Conservation (phyloP, 768 basidiomycete species). For the Tulasnella sp. region DNA sequence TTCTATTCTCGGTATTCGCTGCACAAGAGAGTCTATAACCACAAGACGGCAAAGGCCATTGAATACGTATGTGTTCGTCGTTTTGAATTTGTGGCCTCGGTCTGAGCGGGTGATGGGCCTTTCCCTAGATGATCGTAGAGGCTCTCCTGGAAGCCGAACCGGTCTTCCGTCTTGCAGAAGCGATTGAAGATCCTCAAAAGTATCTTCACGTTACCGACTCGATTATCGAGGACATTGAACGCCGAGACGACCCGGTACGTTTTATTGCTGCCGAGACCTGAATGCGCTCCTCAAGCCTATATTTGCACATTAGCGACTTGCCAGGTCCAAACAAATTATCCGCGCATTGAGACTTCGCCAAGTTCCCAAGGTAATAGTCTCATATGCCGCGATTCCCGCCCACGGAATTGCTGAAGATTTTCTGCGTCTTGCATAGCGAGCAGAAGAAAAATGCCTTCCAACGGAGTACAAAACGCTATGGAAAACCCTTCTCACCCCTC, state of each 20-base stretch:
- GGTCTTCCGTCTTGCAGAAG: conserved; percentile 49
- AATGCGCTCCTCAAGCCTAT: neutral
- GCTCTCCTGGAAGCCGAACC: conserved; percentile 64
- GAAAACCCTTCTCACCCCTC: conserved; percentile 19
- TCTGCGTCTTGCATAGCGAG: conserved; percentile 25
- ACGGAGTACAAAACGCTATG: conserved; percentile 28
- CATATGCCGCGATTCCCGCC: neutral
- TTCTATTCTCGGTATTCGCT: conserved; percentile 66
- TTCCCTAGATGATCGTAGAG: conserved; percentile 68
- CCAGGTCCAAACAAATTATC: conserved; percentile 50
- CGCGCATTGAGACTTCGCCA: conserved; percentile 54
- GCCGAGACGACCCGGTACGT: conserved; percentile 44
- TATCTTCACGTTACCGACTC: conserved; percentile 63
- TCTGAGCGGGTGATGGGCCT: neutral
- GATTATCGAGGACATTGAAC: conserved; percentile 54
- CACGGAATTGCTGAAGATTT: neutral
- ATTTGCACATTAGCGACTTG: conserved; percentile 45
- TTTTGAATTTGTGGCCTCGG: neutral
- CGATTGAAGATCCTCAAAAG: conserved; percentile 48
- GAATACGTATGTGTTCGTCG: conserved; percentile 33
- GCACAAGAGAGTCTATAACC: conserved; percentile 78
- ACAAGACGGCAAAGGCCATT: conserved; percentile 72
- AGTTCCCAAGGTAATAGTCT: conserved; percentile 44
- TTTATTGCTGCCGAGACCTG: neutral
- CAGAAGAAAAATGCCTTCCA: conserved; percentile 54